These are phyloP conservation scores for Apiospora malaysiana DNA, from an alignment of 2,329 filamentous ascomycete species.

Conservation along the genomic window DNA sequence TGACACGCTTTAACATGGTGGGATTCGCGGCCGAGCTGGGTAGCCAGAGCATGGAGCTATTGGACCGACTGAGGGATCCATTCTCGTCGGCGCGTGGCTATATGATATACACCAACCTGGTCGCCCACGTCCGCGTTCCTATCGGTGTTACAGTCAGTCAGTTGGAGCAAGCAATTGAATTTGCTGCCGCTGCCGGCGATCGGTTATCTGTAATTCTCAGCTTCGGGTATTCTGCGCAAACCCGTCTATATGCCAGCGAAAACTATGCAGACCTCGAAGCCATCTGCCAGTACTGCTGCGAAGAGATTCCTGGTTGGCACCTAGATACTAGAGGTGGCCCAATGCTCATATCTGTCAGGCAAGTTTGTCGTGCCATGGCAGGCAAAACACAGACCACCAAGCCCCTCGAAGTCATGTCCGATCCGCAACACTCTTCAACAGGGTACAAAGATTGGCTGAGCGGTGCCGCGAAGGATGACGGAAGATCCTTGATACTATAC, in stretches of 20 bases:
- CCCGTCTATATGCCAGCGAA: slow-evolving; percentile 73
- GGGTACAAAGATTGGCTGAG: slow-evolving; percentile 65
- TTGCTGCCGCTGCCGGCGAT: slow-evolving; percentile 70
- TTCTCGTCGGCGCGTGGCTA: slow-evolving; percentile 72
- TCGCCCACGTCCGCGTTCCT: slow-evolving; percentile 73
- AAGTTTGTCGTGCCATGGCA: slow-evolving; percentile 72
- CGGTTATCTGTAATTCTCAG: slow-evolving; percentile 74
- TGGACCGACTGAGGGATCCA: slow-evolving; percentile 66
- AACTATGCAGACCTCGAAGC: slow-evolving; percentile 72
- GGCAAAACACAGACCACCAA: slow-evolving; percentile 69
- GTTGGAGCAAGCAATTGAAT: slow-evolving; percentile 70
- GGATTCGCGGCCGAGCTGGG: slow-evolving; percentile 71
- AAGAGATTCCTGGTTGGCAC: slow-evolving; percentile 76
- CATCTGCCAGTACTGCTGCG: slow-evolving; percentile 73
- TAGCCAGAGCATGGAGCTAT: slow-evolving; percentile 65
- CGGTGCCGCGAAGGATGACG: slow-evolving; percentile 60
- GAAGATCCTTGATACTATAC: slow-evolving; percentile 71
- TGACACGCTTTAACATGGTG: slow-evolving; percentile 74
- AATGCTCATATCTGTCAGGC: slow-evolving; percentile 69
- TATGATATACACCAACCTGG: slow-evolving; percentile 71
- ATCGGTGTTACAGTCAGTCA: slow-evolving; percentile 62
- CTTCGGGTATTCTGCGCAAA: slow-evolving; percentile 69
- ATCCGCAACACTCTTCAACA: slow-evolving; percentile 67
- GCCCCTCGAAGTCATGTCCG: slow-evolving; percentile 65
- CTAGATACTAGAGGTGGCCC: slow-evolving; percentile 74